Percentiles rank a stretch among this genome's conserved stretches.
Evolutionary conservation across 805 yeast genomes (phyloP).

Genomic region (Allodekkera sacchari): DNA sequence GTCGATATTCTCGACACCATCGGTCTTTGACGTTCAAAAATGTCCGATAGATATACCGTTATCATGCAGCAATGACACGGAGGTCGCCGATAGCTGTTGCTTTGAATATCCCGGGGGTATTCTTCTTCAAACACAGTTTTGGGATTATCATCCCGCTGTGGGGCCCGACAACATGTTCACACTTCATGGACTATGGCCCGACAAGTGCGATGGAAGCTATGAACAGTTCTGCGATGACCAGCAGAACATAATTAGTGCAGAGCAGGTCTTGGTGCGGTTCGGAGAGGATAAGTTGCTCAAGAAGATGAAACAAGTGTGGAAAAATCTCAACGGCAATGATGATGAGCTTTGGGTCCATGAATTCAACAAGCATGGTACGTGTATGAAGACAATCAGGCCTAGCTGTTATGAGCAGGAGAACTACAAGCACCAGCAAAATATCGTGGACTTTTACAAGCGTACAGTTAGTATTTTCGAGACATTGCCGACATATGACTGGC

Average conservation of each 20-base stretch:
- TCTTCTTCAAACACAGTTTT: conserved; percentile 78
- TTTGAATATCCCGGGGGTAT: conserved; percentile 84
- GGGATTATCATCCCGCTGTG: conserved; percentile 76
- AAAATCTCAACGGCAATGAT: conserved; percentile 61
- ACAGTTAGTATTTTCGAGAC: conserved; percentile 49
- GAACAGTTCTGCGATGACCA: conserved; percentile 68
- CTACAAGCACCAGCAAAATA: conserved; percentile 31
- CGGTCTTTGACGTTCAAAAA: conserved; percentile 5
- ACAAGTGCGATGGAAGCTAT: conserved; percentile 75
- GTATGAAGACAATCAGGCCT: conserved; percentile 74
- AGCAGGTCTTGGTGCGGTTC: conserved; percentile 35
- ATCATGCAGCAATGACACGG: conserved; percentile 51
- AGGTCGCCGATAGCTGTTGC: conserved; percentile 61
- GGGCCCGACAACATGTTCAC: conserved; percentile 72
- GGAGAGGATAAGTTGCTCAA: conserved; percentile 44
- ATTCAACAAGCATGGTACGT: conserved; percentile 90
- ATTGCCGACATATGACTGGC: conserved; percentile 61
- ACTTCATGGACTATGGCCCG: conserved; percentile 86
- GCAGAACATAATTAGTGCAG: conserved; percentile 45
- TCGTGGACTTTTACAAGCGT: conserved; percentile 62
- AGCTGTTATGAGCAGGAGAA: conserved; percentile 45
- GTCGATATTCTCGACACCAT: no score
- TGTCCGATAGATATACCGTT: conserved; percentile 56
- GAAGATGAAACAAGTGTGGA: conserved; percentile 61
- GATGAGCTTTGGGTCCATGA: conserved; percentile 81